Percentiles rank a stretch among this genome's conserved stretches.
These are phyloP conservation scores for Penicillium ochrochloron DNA, from an alignment of 495 filamentous ascomycete species.

Conservation along the genomic window DNA sequence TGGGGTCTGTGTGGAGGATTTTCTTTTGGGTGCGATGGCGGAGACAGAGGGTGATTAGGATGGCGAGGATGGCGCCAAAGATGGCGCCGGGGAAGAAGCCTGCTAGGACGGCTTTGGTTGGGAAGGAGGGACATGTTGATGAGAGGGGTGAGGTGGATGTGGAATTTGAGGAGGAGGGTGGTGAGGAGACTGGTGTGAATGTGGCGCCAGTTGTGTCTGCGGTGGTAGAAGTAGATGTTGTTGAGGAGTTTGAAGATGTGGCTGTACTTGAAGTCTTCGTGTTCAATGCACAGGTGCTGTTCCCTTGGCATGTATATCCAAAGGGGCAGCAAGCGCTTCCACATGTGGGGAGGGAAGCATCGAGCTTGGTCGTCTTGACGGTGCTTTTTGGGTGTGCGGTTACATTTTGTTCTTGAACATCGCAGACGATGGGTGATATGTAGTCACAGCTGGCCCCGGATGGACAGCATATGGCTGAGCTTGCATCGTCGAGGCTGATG, in stretches of 20 bases:
- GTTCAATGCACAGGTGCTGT: slow-evolving; percentile 45
- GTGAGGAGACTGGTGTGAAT: slow-evolving; percentile 26
- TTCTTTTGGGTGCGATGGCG: slow-evolving; percentile 32
- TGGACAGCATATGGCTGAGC: slow-evolving; percentile 81
- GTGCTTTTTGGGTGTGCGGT: slow-evolving; percentile 60
- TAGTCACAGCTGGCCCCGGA: slow-evolving; percentile 60
- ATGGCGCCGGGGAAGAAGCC: slow-evolving; percentile 69
- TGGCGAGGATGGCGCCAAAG: slow-evolving; percentile 53
- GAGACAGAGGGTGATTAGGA: slow-evolving; percentile 50
- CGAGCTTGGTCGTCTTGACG: slow-evolving; percentile 71
- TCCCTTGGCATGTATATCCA: slow-evolving; percentile 70
- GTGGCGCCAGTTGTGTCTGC: slow-evolving; percentile 29
- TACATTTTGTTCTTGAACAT: slow-evolving; percentile 68
- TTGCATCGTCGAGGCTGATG: slow-evolving; percentile 64
- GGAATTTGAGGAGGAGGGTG: slow-evolving; percentile 23
- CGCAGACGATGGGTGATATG: slow-evolving; percentile 74
- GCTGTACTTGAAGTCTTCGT: slow-evolving; percentile 39
- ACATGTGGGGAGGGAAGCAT: slow-evolving; percentile 59
- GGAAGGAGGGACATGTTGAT: slow-evolving; percentile 47
- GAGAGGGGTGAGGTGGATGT: slow-evolving; percentile 21
- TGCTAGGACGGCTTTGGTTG: slow-evolving; percentile 57
- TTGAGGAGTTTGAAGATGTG: slow-evolving; percentile 20
- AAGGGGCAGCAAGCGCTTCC: slow-evolving; percentile 72
- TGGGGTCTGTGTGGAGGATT: slow-evolving; percentile 22
- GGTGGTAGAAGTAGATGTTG: slow-evolving; percentile 35